Evolutionary conservation across 176 grass and related monocot genomes (phyloP).

Genomic region (Oryza longistaminata): DNA sequence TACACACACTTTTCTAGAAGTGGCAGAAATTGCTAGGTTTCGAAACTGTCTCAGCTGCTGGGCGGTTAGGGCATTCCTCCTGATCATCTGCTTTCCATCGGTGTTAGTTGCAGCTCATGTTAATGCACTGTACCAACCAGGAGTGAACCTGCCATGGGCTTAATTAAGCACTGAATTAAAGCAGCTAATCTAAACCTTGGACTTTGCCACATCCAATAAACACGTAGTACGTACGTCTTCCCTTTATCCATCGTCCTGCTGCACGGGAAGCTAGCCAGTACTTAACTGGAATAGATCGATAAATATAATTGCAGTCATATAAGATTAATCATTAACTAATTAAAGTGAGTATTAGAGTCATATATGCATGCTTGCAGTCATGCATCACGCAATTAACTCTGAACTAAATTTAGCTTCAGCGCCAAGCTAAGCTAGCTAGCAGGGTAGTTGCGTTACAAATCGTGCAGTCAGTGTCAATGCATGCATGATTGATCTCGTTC

Average conservation of each 20-base stretch:
- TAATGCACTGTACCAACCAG: not conserved
- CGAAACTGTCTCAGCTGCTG: too few relatives aligned
- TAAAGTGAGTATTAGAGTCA: not conserved
- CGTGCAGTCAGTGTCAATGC: not conserved
- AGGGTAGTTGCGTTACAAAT: not conserved
- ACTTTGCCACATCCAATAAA: not conserved
- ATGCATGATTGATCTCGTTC: not conserved
- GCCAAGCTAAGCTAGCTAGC: not conserved
- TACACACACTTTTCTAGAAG: not conserved
- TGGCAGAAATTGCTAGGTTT: not conserved
- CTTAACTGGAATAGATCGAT: not conserved
- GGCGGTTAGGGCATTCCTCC: not conserved
- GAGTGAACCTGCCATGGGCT: not conserved
- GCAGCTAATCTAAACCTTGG: not conserved
- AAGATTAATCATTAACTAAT: too few relatives aligned
- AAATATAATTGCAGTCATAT: not conserved
- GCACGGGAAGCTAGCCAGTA: not conserved
- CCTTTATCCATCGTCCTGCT: not conserved
- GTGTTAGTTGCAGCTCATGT: not conserved
- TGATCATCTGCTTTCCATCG: slow-evolving; percentile 1
- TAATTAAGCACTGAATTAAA: slow-evolving; percentile 15
- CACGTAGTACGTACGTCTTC: not conserved
- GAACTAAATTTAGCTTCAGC: not conserved
- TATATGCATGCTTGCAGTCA: not conserved
- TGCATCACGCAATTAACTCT: not conserved